Evolutionary conservation across 1,284 basidiomycete species (phyloP), one percentile per base, ranked within the genome.

Genomic region (Cutaneotrichosporon cavernicola): DNA sequence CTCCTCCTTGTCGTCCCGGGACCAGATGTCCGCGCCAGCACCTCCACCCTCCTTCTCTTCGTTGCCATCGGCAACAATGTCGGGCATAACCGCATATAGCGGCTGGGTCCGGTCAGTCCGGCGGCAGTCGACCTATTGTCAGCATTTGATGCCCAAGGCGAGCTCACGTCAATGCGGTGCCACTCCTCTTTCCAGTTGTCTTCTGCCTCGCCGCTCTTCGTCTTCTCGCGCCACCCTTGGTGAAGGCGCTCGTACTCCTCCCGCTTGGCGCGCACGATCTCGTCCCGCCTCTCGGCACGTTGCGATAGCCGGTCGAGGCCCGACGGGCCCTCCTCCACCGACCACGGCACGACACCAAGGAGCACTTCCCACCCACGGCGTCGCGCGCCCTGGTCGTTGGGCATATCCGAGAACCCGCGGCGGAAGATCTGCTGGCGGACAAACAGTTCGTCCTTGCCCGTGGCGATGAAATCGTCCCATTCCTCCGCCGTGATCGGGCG

Each of bases 51-150:
- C 76, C 56, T 77, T 78, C 64, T 77, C 76, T 21, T 74, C 69
- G 31, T 76, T 65, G 9, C 75, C 75, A 1, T 60, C 63, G 14
- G 61, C 58, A 14, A 64, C 71, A 13, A 64, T 65, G 18, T 76
- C 73, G 1, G 70, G 64, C 3, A 84, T 83, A 4, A 85, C 84
- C 0, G 88, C 85, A 72, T 97, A 99, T 58, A 97, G 83, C 0
- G 91, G 87, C 68, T 97, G 93, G 18, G 86, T 90, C 18, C 96
- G 86, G 78, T 99, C 97, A n/a, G 97, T 98, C 14, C 97, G 86
- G 59, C 96, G 88, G 74, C 96, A 98, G 76, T 99, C 97, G 58
- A 99, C 95, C 74, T 97, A 92, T 1, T 18, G 50, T 60, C 36
- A 61, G 60, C 21, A 22, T 8, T 31, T 2, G 11, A 36, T 16